phyloP scores from a whole-genome alignment of 345 rosid genomes.

The Rhodamnia rubescens region DNA sequence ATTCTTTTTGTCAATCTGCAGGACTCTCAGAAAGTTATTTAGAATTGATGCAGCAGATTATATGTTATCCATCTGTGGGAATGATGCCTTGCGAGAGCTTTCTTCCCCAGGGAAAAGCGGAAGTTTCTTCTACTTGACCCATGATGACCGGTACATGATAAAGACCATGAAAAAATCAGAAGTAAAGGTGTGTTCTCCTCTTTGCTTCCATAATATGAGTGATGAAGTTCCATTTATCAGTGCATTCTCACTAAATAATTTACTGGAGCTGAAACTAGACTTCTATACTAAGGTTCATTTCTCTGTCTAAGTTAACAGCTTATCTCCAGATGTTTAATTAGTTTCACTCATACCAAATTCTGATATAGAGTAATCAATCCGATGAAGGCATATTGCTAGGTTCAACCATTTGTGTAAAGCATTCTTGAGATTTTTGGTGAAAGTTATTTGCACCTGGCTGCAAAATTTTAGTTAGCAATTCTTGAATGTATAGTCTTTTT shows the following conservation, averaged over 20 bases:
- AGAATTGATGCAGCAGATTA: conserved; percentile 93
- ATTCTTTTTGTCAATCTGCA: conserved; percentile 12
- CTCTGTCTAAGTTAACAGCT: not conserved
- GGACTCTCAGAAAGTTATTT: conserved; percentile 92
- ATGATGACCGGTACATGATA: conserved; percentile 94
- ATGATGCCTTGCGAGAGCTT: conserved; percentile 93
- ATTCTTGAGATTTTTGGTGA: not conserved
- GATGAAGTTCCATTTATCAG: not conserved
- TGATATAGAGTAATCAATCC: not conserved
- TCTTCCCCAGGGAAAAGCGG: conserved; percentile 99
- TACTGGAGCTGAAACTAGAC: not conserved
- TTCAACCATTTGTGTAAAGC: not conserved
- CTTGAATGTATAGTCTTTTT: not conserved
- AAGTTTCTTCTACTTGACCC: conserved; percentile 85
- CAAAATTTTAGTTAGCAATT: not conserved
- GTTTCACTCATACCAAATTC: not conserved
- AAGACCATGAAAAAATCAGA: conserved; percentile 97
- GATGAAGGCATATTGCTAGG: not conserved
- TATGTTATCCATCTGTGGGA: conserved; percentile 91
- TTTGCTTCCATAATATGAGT: not conserved
- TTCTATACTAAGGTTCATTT: not conserved
- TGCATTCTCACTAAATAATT: not conserved
- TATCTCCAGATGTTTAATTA: not conserved
- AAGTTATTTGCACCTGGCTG: not conserved
- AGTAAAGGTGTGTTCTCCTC: conserved; percentile 50